Base-by-base conservation (phyloP, 768 basidiomycete genomes). In the Lactifluus hygrophoroides region DNA sequence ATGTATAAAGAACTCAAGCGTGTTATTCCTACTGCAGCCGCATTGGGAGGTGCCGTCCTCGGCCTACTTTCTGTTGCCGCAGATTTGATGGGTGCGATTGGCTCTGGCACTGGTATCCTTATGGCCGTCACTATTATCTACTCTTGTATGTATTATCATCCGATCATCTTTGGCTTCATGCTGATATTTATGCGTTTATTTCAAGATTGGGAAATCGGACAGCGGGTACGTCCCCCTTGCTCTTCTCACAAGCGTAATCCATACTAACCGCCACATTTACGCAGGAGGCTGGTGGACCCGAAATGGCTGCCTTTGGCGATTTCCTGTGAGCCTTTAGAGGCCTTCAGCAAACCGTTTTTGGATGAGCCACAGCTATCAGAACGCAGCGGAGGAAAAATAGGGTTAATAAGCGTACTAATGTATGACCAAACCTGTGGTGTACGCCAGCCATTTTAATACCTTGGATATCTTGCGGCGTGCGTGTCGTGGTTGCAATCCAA, bases 1-100 rank as follows among this genome's bases (percentile, higher is more conserved):
- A 95, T 98, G 90, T 99, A 98, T 80, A 99, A 97, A 77, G 96
- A 98, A 70, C 82, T 99, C 60, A 99, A 97, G 78, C 82, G 93
- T 44, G 88, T 98, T 61, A 96, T 99, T 63, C 96, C 96, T 2
- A 97, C 94, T 21, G 95, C 96, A 13, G 96, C 95, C 23, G 92
- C 94, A 0, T 91, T 97, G 62, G 95, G 96, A 44, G 95, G 95
- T 37, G 96, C 94, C n/a, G 91, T 94, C 58, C 86, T 97, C 13
- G 95, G 94, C 28, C 75, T 96, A 13, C 76, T 97, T 30, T 90
- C 88, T 9, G 94, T 99, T 54, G 79, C 84, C 11, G 94, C 96
- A 3, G 95, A 99, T 69, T 73, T 99, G 61, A 87, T 94, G 79
- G 96, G 96, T 54, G 96, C 95, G 3, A 88, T 98, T 58, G 94